A percentile compares a stretch with the other conserved stretches of the same genome.
Conservation (phyloP, 805 yeast species). For the Saturnispora gosingensis region DNA sequence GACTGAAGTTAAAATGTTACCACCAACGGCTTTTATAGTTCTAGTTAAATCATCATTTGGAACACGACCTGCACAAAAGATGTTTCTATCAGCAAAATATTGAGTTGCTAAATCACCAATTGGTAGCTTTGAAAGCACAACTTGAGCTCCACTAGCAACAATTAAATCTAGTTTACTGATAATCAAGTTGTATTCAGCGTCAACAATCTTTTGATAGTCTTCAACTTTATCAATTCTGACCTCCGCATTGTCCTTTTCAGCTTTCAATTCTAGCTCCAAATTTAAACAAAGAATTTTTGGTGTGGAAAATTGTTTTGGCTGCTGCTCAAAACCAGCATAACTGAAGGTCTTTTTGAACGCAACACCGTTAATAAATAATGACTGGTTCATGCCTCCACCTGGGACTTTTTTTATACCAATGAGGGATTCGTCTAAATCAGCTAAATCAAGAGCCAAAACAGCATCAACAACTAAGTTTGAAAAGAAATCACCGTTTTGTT, state of each 20-base stretch:
- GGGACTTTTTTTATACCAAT: slow-evolving; percentile 93
- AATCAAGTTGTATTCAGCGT: slow-evolving; percentile 98
- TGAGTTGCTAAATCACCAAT: slow-evolving; percentile 99
- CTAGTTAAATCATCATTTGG: slow-evolving; percentile 83
- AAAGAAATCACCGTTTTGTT: slow-evolving; percentile 80
- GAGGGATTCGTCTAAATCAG: slow-evolving; percentile 76
- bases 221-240: slow-evolving; percentile 89
- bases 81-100: slow-evolving; percentile 90
- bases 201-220: slow-evolving; percentile 93
- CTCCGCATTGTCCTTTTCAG: slow-evolving; percentile 98
- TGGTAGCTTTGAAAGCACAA: slow-evolving; percentile 88
- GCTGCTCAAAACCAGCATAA: slow-evolving; percentile 98
- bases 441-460: slow-evolving; percentile 75
- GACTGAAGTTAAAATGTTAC: slow-evolving; percentile 70
- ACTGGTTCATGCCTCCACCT: slow-evolving; percentile 95
- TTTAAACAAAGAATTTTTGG: slow-evolving; percentile 82
- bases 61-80: slow-evolving; percentile 97
- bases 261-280: slow-evolving; percentile 92
- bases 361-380: slow-evolving; percentile 82
- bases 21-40: slow-evolving; percentile 91
- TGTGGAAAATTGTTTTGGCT: slow-evolving; percentile 73
- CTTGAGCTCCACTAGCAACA: slow-evolving; percentile 78
- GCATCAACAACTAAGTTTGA: slow-evolving; percentile 97
- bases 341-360: slow-evolving; percentile 96
- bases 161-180: slow-evolving; percentile 77